Base-by-base conservation (phyloP, 2,329 filamentous ascomycete species). In the Clathrospora elynae region DNA sequence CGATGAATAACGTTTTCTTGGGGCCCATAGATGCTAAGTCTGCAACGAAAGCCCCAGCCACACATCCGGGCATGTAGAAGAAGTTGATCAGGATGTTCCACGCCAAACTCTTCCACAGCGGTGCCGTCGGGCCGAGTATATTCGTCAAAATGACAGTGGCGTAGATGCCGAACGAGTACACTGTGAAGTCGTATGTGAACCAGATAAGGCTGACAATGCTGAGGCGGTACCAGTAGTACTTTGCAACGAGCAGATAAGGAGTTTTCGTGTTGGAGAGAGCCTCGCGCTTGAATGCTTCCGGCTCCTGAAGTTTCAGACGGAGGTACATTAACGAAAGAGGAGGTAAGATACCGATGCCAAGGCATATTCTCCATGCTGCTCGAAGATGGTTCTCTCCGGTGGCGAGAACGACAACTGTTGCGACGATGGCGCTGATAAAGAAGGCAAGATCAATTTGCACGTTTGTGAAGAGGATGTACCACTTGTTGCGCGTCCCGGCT, bases 21-120 rank as follows among this genome's bases (percentile, higher is more conserved):
- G 91, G 90, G 0, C 91, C 91, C 35, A 95, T 74, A 73, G 79
- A 83, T 3, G 64, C 63, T 8, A 68, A 12, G 71, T 96, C 91
- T 17, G 84, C 86, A 5, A 87, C 74, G 42, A 87, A 87, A 0
- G 88, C 87, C 13, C 91, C 91, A 3, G 87, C 70, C 37, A 91
- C 76, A 16, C 88, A 88, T 1, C 91, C 91, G 0, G 90, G 90
- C 34, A 95, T 79, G 70, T 95, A 95, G 70, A 96, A 96, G 50
- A 90, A 74, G 68, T 93, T 95, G 74, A 95, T 83, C 28, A 96
- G 79, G 0, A 87, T 90, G 64, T 89, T 90, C 90, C 90, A 96
- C 26, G 90, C 91, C 49, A 96, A 91, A 8, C 84, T 74, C 50
- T 86, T 87, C 62, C 88, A 92, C 2, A 96, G 74, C 0, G 85